phyloP scores from a whole-genome alignment of 75 land plant genomes.

The Selaginella moellendorffii region DNA sequence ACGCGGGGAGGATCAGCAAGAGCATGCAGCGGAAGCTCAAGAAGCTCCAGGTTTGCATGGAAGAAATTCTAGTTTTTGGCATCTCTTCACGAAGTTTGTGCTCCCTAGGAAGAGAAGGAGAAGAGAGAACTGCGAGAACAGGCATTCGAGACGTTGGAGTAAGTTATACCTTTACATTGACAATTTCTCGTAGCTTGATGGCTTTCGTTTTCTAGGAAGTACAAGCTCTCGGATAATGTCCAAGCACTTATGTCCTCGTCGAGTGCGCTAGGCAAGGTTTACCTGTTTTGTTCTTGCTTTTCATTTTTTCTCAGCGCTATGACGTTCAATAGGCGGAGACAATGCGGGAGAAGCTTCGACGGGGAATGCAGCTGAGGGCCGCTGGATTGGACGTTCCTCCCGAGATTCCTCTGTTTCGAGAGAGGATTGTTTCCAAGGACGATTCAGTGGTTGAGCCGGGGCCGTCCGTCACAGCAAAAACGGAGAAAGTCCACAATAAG shows the following conservation, averaged over 20 bases:
- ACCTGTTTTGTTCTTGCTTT: neutral
- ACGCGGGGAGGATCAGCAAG: conserved; percentile 30
- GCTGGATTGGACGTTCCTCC: conserved; percentile 58
- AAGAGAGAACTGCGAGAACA: conserved; percentile 30
- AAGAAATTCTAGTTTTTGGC: neutral
- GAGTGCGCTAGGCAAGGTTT: conserved; percentile 62
- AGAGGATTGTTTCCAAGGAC: conserved; percentile 13
- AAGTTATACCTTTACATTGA: neutral
- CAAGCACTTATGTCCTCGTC: conserved; percentile 42
- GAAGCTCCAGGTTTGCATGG: conserved; percentile 40
- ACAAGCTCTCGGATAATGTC: conserved; percentile 43
- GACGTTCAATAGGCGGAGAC: conserved; percentile 44
- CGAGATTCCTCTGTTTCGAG: conserved; percentile 27
- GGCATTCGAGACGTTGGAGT: conserved; percentile 38
- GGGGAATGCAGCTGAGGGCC: conserved; percentile 39
- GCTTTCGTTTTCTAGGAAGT: conserved; percentile 33
- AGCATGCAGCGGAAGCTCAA: conserved; percentile 50
- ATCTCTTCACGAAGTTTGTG: neutral
- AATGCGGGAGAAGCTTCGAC: conserved; percentile 41
- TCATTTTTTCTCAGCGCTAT: conserved; percentile 1
- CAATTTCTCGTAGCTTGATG: conserved; percentile 1
- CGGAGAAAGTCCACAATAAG: conserved; percentile 10
- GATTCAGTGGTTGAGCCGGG: conserved; percentile 8
- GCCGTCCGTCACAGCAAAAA: too few relatives aligned
- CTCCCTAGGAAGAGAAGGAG: conserved; percentile 65